Evolutionary conservation across 371 early-diverging fungal genomes (phyloP), one percentile per base, ranked within the genome.

Genomic region (Apophysomyces ossiformis): DNA sequence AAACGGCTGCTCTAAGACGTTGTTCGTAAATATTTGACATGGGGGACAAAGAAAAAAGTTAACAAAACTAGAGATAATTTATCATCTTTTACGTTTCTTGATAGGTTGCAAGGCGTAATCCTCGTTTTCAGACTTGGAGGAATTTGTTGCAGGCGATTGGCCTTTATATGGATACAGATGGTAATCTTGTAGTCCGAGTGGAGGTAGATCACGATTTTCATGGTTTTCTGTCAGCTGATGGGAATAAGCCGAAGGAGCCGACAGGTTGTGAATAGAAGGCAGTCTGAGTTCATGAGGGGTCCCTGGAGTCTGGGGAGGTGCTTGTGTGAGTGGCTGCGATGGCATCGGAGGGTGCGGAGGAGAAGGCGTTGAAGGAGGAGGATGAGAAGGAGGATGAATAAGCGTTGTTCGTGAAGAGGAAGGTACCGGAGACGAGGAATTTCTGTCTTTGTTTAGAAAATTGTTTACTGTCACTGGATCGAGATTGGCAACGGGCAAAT

Each of bases 221-320:
- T 68, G 64, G 41, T 67, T 32, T 6, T 37, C 58, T n/a, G 66
- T 32, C 61, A 66, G 62, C 39, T 67, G 65, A 65, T 63, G 65
- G 71, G 65, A 56, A 46, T 67, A 66, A 41, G 69, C 63, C 58
- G 71, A 67, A 58, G 57, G 61, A 12, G 73, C 69, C 56, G 80
- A 71, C 13, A 80, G 67, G 59, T 72, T 71, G 38, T 70, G 77
- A 54, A 77, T 77, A 12, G 77, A 77, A 60, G 77, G 80, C 6
- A 77, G 64, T 37, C 75, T 64, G 60, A 64, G 64, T 38, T 70
- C 74, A 60, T 65, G 71, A 37, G 58, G 56, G 50, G 54, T 39
- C 43, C 12, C 37, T 39, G 47, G 45, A 36, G 64, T 50, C 13
- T 60, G 56, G 46, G 60, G 60, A 41, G 64, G 36, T 21, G 67